Conservation (phyloP, 148 eudicot species). For the Cornus controversa region DNA sequence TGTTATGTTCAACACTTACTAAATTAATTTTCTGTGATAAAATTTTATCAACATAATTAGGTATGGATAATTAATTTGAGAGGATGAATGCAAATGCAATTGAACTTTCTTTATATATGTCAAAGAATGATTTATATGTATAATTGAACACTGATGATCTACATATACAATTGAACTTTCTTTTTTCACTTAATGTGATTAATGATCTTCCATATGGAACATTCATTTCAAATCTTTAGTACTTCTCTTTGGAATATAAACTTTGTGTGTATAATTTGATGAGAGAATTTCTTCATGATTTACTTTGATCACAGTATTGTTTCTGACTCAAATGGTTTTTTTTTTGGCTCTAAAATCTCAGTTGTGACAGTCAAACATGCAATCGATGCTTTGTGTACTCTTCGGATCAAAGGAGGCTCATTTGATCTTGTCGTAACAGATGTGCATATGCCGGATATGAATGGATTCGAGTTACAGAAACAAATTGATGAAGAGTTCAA, state of each 20-base stretch:
- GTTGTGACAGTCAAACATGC: constrained; percentile 47
- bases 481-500: constrained; percentile 39
- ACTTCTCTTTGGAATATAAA: background rate
- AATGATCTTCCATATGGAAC: background rate
- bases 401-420: constrained; percentile 27
- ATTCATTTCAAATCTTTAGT: background rate
- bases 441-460: constrained; percentile 72
- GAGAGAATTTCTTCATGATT: background rate
- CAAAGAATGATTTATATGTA: background rate
- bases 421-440: constrained; percentile 56
- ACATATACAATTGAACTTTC: background rate
- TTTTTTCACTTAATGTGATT: background rate
- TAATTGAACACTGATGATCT: background rate
- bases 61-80: too few relatives aligned
- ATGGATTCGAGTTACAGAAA: constrained; percentile 52
- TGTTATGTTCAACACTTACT: too few relatives aligned
- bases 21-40: too few relatives aligned
- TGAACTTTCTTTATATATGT: background rate
- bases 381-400: constrained; percentile 38
- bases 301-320: background rate
- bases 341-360: constrained; percentile 23
- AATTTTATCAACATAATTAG: too few relatives aligned
- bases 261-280: background rate
- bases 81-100: background rate
- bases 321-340: background rate